These are phyloP conservation scores for Trichoderma asperelloides DNA, from an alignment of 495 filamentous ascomycete genomes.

Conservation along the genomic window DNA sequence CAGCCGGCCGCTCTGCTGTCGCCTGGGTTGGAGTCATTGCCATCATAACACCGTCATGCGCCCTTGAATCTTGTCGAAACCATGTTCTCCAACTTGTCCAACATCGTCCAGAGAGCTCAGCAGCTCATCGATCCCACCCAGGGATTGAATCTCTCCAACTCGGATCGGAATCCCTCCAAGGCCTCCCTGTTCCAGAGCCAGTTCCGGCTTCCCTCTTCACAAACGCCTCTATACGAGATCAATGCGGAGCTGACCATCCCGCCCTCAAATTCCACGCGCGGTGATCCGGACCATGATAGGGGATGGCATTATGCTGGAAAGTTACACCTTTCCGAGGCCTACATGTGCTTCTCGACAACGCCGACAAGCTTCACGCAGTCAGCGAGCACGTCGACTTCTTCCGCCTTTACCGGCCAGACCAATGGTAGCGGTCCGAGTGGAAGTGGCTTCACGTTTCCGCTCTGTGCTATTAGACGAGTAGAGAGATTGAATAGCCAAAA, in stretches of 20 bases:
- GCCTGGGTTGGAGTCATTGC: background rate
- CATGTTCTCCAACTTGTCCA: conserved; percentile 70
- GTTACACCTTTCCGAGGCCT: conserved; percentile 87
- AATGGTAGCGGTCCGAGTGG: conserved; percentile 87
- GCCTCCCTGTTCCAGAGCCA: conserved; percentile 88
- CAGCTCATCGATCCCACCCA: conserved; percentile 83
- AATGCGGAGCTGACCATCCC: conserved; percentile 87
- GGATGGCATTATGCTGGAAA: conserved; percentile 89
- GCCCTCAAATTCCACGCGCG: conserved; percentile 48
- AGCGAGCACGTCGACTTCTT: conserved; percentile 65
- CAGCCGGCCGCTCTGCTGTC: background rate
- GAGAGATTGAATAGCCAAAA: conserved; percentile 86
- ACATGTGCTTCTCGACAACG: conserved; percentile 91
- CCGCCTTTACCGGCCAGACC: conserved; percentile 76
- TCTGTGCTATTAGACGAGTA: conserved; percentile 83
- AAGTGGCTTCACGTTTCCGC: conserved; percentile 92
- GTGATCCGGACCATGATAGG: conserved; percentile 52
- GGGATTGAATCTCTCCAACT: conserved; percentile 54
- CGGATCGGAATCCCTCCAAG: conserved; percentile 78
- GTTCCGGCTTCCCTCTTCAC: conserved; percentile 86
- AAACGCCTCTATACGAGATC: conserved; percentile 90
- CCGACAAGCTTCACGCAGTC: conserved; percentile 76
- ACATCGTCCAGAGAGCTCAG: conserved; percentile 84
- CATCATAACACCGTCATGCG: conserved; percentile 18
- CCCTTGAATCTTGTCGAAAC: conserved; percentile 14